Base-by-base conservation (phyloP, 352 stramenopile species). In the Hyaloperonospora arabidopsidis region DNA sequence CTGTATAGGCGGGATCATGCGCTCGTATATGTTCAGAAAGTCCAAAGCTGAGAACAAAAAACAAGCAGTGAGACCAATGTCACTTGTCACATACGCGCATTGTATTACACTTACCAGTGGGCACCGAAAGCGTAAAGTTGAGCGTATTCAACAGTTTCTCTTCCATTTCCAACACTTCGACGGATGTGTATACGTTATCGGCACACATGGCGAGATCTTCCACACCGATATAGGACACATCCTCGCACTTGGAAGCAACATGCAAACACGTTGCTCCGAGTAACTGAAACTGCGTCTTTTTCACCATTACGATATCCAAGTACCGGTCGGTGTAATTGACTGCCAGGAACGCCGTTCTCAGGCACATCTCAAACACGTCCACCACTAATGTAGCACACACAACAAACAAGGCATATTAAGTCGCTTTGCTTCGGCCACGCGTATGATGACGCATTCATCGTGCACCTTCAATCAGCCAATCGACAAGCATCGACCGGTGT, bases 351-450 rank as follows among this genome's bases (percentile, higher is more conserved):
- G 85, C 86, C 21, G 83, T 95, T 21, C 87, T 74, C 5, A 95
- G 61, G 58, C 83, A 95, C 87, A 96, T 96, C 53, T 96, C 87
- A 49, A 96, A 96, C 25, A 95, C 86, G 56, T 96, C 87, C 35
- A 96, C 87, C 23, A 96, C 87, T 89, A 62, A 28, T 17, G 6
- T 3, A 48, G 38, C 21, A 47, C 43, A 29, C 15, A 48, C 18
- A 61, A 28, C 1, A 22, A 18, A 47, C 35, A 56, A 14, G 1
- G 38, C 2, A 29, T 49, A 14, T 50, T 12, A 50, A 15, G 25
- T 45, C 1, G 22, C n/a, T 25, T 46, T 7, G 39, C 10, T 13
- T n/a, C n/a, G n/a, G n/a, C n/a, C 7, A 50, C 11, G 15, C 17
- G 41, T 21, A 13, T 39, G 12, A 32, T 34, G 7, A 65, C 38